Percentiles rank a stretch among this genome's conserved stretches.
These are phyloP conservation scores for Neophaeococcomyces aloes DNA, from an alignment of 2,329 filamentous ascomycete genomes.

Conservation along the genomic window DNA sequence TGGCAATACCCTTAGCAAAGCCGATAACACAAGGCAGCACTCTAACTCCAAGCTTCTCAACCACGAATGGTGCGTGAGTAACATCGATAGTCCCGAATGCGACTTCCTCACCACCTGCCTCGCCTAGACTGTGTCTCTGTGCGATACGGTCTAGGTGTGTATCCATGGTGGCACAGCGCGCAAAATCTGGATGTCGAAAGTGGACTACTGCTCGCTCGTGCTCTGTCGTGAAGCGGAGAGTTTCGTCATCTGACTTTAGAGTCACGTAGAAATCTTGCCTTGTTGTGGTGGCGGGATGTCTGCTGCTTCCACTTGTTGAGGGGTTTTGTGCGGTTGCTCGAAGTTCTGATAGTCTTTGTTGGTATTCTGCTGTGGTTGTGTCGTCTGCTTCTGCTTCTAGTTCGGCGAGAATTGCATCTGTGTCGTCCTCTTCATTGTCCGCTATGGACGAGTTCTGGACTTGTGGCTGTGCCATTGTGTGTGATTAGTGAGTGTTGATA, in stretches of 20 bases:
- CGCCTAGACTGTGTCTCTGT: constrained; percentile 27
- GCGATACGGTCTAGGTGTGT: constrained; percentile 42
- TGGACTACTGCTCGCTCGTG: constrained; percentile 50
- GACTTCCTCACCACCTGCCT: constrained; percentile 25
- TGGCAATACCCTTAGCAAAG: constrained; percentile 36
- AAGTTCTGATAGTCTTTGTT: constrained; percentile 16
- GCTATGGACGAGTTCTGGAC: no score
- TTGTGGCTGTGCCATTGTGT: no score
- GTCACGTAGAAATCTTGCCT: constrained; percentile 27
- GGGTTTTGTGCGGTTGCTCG: constrained; percentile 4
- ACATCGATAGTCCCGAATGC: constrained; percentile 38
- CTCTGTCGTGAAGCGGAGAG: constrained; percentile 51
- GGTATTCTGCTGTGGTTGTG: constrained; percentile 21
- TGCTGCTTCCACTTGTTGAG: background rate
- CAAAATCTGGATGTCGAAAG: constrained; percentile 55
- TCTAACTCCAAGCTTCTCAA: constrained; percentile 36
- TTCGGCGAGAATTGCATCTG: constrained; percentile 50
- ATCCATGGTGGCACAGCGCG: constrained; percentile 53
- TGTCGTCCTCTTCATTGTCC: constrained; percentile 39
- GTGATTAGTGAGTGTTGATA: no score
- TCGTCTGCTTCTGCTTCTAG: constrained; percentile 45
- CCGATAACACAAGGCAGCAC: constrained; percentile 41
- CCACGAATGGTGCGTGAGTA: constrained; percentile 37
- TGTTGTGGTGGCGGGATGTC: constrained; percentile 5
- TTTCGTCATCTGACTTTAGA: constrained; percentile 42